phyloP scores from a whole-genome alignment of 345 rosid species.

The Arabis alpina region DNA sequence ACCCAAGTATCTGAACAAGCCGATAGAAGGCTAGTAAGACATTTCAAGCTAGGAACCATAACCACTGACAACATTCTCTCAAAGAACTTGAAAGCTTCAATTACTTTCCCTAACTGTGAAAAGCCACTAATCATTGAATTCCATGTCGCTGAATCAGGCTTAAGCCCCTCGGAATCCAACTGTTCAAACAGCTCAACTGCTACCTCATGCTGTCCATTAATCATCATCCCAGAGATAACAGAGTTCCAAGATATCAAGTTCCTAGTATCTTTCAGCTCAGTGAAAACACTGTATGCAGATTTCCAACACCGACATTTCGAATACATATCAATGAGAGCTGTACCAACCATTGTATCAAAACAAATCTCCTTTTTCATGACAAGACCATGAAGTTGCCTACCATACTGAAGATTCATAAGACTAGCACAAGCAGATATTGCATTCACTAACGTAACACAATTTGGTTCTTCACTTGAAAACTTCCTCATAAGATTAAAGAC shows the following conservation, averaged over 20 bases:
- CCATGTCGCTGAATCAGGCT: constrained; percentile 73
- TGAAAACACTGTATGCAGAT: constrained; percentile 51
- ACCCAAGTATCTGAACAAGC: constrained; percentile 62
- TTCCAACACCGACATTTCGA: constrained; percentile 59
- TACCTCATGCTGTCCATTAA: constrained; percentile 51
- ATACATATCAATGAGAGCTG: constrained; percentile 68
- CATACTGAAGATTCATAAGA: constrained; percentile 51
- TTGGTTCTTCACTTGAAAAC: constrained; percentile 48
- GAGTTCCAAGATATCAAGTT: constrained; percentile 67
- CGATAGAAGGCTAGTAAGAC: constrained; percentile 61
- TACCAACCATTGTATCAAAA: constrained; percentile 54
- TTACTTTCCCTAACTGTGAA: constrained; percentile 54
- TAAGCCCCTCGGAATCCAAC: constrained; percentile 51
- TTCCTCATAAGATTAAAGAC: constrained; percentile 61
- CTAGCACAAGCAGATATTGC: constrained; percentile 60
- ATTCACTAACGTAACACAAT: constrained; percentile 53
- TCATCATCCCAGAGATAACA: constrained; percentile 65
- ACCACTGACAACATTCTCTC: constrained; percentile 57
- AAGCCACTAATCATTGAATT: constrained; percentile 71
- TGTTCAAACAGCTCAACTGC: constrained; percentile 57
- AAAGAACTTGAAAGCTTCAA: constrained; percentile 57
- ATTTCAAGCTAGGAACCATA: constrained; percentile 52
- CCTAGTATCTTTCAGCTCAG: constrained; percentile 50
- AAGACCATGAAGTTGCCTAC: constrained; percentile 60
- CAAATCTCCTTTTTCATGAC: constrained; percentile 42